A percentile compares a stretch with the other conserved stretches of the same genome.
Conservation (phyloP, 352 stramenopile species). For the Phytophthora sojae region DNA sequence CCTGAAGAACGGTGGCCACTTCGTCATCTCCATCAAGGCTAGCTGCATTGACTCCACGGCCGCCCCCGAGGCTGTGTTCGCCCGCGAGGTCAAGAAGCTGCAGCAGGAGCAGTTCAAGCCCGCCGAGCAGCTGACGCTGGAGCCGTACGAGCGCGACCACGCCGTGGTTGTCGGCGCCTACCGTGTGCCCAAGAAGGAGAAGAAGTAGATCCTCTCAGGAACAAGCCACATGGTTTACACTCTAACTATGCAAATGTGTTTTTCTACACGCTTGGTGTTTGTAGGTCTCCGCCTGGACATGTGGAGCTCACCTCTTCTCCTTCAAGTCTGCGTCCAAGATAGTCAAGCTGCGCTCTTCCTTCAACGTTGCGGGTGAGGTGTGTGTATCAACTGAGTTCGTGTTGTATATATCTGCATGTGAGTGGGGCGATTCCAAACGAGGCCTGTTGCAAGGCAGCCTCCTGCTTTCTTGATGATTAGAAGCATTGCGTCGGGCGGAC, state of each 20-base stretch:
- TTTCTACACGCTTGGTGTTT: constrained; percentile 39
- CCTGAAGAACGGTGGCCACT: constrained; percentile 99
- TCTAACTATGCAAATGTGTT: constrained; percentile 51
- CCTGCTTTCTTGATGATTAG: constrained; percentile 82
- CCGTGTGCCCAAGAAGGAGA: constrained; percentile 95
- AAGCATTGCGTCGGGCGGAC: constrained; percentile 88
- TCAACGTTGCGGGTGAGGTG: neutral
- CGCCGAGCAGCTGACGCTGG: constrained; percentile 98
- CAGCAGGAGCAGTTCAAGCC: constrained; percentile 99
- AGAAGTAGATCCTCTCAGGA: constrained; percentile 61
- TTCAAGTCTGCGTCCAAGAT: constrained; percentile 21
- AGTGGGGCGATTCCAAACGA: constrained; percentile 38
- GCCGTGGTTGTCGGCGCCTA: constrained; percentile 98
- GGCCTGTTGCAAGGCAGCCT: constrained; percentile 25
- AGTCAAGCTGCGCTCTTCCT: constrained; percentile 36
- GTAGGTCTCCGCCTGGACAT: constrained; percentile 48
- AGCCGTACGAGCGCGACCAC: constrained; percentile 99
- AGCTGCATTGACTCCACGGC: constrained; percentile 99
- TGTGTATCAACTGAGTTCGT: constrained; percentile 12
- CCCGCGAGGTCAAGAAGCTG: constrained; percentile 97
- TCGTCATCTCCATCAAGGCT: constrained; percentile 99
- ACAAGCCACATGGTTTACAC: constrained; percentile 34
- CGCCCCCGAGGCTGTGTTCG: constrained; percentile 98
- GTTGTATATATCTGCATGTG: constrained; percentile 34
- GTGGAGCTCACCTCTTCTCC: constrained; percentile 31